These are phyloP conservation scores for Polytrichum formosum DNA, from an alignment of 225 moss, liverwort and hornwort species.

Conservation along the genomic window DNA sequence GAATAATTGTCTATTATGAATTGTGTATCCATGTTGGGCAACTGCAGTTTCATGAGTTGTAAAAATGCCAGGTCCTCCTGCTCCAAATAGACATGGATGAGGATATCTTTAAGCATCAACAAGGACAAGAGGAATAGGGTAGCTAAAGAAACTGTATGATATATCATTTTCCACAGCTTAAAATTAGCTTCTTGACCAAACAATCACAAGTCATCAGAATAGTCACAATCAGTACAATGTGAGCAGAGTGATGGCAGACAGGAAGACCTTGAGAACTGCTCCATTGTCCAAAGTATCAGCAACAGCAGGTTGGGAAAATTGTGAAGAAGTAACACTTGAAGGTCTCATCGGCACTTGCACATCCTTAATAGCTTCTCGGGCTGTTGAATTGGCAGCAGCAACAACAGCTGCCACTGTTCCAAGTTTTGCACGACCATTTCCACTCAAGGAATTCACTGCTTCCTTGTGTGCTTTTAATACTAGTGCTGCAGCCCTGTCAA, in stretches of 20 bases:
- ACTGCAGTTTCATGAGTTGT: too few relatives aligned
- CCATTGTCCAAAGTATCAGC: constrained; percentile 56
- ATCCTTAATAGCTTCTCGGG: constrained; percentile 92
- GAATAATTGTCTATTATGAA: too few relatives aligned
- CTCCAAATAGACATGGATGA: too few relatives aligned
- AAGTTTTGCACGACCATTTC: constrained; percentile 90
- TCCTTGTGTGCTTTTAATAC: constrained; percentile 96
- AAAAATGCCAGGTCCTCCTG: too few relatives aligned
- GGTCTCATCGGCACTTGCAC: constrained; percentile 72
- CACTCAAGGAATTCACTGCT: constrained; percentile 94
- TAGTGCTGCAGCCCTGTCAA: constrained; percentile 81
- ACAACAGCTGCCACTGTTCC: constrained; percentile 96
- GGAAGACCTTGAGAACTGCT: constrained; percentile 50
- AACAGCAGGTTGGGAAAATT: constrained; percentile 34
- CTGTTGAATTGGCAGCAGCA: constrained; percentile 95
- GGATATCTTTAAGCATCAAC: too few relatives aligned
- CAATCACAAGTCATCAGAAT: too few relatives aligned
- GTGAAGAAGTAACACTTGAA: constrained; percentile 40
- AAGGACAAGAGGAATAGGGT: too few relatives aligned
- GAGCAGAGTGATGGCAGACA: not conserved
- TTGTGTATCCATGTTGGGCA: too few relatives aligned
- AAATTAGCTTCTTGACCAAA: too few relatives aligned
- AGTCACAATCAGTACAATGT: too few relatives aligned
- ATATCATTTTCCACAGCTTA: too few relatives aligned
- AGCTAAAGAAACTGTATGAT: too few relatives aligned